Conservation (phyloP, 2,329 filamentous ascomycete species). For the Hypomyces perniciosus region DNA sequence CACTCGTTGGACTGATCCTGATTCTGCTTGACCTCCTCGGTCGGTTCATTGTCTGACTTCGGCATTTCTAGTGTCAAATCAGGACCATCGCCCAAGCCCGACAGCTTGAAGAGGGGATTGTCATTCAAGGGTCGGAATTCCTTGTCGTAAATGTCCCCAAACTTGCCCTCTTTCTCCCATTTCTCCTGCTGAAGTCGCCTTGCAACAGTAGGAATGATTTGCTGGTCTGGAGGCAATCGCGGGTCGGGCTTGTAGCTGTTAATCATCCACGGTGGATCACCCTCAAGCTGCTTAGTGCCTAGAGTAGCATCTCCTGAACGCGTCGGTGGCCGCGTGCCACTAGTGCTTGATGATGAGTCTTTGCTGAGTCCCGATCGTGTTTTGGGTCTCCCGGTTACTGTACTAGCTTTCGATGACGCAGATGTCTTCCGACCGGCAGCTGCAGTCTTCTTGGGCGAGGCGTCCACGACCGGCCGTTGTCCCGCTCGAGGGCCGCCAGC, state of each 20-base stretch:
- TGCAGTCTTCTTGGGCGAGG: constrained; percentile 48
- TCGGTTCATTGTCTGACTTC: constrained; percentile 12
- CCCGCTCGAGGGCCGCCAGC: constrained; percentile 21
- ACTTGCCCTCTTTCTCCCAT: constrained; percentile 88
- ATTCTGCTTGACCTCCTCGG: constrained; percentile 22
- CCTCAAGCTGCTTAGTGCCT: constrained; percentile 67
- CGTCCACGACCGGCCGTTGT: constrained; percentile 42
- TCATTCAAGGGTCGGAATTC: constrained; percentile 80
- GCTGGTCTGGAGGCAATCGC: constrained; percentile 86
- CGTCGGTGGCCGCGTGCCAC: constrained; percentile 53
- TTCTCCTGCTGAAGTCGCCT: constrained; percentile 87
- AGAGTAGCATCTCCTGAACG: constrained; percentile 51
- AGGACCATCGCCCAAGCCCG: constrained; percentile 30
- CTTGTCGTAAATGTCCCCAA: constrained; percentile 78
- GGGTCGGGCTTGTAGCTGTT: constrained; percentile 95
- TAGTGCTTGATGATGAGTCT: constrained; percentile 38
- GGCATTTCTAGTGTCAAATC: constrained; percentile 1
- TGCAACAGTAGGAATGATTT: constrained; percentile 90
- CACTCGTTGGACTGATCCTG: constrained; percentile 43
- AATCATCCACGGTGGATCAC: constrained; percentile 91
- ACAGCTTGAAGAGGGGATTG: constrained; percentile 45
- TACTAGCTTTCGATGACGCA: constrained; percentile 34
- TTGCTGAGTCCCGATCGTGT: constrained; percentile 54
- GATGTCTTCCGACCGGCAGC: constrained; percentile 39
- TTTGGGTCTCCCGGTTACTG: constrained; percentile 48